phyloP scores from a whole-genome alignment of 495 filamentous ascomycete genomes.

The Xylaria intraflava region DNA sequence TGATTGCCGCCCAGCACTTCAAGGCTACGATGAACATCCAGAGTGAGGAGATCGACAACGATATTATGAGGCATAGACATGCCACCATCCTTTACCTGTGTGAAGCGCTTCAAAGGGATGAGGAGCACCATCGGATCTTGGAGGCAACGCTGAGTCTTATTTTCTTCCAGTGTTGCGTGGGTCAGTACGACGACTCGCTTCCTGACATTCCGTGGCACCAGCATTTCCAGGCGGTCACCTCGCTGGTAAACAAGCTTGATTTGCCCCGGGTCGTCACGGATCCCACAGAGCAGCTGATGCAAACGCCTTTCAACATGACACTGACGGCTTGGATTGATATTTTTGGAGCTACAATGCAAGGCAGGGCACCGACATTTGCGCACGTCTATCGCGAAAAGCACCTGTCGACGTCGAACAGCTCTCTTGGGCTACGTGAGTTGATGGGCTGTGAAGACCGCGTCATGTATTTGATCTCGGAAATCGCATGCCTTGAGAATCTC shows the following conservation, averaged over 20 bases:
- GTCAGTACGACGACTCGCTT: slow-evolving; percentile 73
- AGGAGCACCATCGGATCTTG: slow-evolving; percentile 78
- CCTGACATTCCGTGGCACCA: slow-evolving; percentile 96
- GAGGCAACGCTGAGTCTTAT: slow-evolving; percentile 95
- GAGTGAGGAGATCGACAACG: slow-evolving; percentile 71
- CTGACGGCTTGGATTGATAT: slow-evolving; percentile 96
- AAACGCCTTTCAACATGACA: slow-evolving; percentile 92
- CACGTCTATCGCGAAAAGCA: slow-evolving; percentile 91
- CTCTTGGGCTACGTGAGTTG: slow-evolving; percentile 72
- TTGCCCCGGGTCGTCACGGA: slow-evolving; percentile 59
- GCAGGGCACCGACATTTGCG: slow-evolving; percentile 76
- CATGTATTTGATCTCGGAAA: slow-evolving; percentile 98
- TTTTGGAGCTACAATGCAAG: slow-evolving; percentile 86
- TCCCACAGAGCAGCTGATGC: slow-evolving; percentile 46
- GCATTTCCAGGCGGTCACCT: slow-evolving; percentile 87
- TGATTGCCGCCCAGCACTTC: slow-evolving; percentile 89
- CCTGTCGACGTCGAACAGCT: slow-evolving; percentile 58
- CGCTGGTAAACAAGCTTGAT: slow-evolving; percentile 77
- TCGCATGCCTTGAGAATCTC: slow-evolving; percentile 86
- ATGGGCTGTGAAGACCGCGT: slow-evolving; percentile 98
- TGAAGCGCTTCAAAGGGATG: slow-evolving; percentile 71
- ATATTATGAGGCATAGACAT: slow-evolving; percentile 90
- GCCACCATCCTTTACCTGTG: slow-evolving; percentile 82
- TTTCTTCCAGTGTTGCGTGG: slow-evolving; percentile 93
- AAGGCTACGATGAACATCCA: slow-evolving; percentile 66